Evolutionary conservation across 495 filamentous ascomycete species (phyloP), one percentile per base, ranked within the genome.

Genomic region (Pyrenopolyporus hunteri): DNA sequence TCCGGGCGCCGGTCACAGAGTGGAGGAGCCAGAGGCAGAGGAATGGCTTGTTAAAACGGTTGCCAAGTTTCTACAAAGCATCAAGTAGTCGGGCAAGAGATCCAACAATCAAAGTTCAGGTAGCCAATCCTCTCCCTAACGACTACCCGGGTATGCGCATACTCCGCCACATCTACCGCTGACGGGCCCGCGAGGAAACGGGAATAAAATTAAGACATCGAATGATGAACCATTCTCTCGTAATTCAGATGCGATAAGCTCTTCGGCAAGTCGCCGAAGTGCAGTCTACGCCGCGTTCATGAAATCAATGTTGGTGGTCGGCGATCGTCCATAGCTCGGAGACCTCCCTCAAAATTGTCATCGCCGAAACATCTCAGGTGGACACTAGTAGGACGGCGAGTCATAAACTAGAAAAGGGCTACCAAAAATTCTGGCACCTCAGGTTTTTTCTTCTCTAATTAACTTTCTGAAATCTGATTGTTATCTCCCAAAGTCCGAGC

Each of bases 1-100:
- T 52, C 78, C 77, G 0, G 76, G 71, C 9, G 77, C 78, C 2
- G 68, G 69, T 11, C 78, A 81, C 36, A 66, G 66, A 23, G 77
- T 80, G 25, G 73, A 75, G 14, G 60, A 74, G 37, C 57, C 54
- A 0, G 59, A 64, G 25, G 70, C 74, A 20, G 67, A 73, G 56
- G 36, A 61, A 37, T 78, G 72, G 73, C 67, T 81, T 16, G 70
- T 64, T 7, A 67, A 72, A 4, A 69, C 70, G 20, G 74, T 80
- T 11, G 56, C 57, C 13, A 46, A 64, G 46, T 81, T 81, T 57
- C 33, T 81, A 37, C 57, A 52, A 29, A 67, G 45, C 31, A 54
- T 77, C 13, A 53, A 69, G 19, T 69, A 57, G 47, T 40, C n/a
- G n/a, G 8, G 33, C 28, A 40, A 28, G 14, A 17, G 8, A 10